phyloP scores from a whole-genome alignment of 1,139 yeast genomes.

The Pichia sp. region DNA sequence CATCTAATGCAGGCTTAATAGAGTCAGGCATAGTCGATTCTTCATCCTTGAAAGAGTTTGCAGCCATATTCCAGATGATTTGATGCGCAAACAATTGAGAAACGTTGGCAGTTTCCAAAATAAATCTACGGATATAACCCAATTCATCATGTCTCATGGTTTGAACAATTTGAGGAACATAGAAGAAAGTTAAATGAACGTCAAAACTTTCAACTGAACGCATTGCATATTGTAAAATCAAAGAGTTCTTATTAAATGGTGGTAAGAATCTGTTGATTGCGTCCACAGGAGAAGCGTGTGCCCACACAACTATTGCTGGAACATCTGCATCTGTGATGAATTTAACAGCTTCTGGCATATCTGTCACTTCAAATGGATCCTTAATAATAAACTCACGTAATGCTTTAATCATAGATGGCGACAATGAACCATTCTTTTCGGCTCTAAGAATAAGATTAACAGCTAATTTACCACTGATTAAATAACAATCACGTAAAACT shows the following conservation, averaged over 20 bases:
- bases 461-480: conserved; percentile 71
- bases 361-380: conserved; percentile 62
- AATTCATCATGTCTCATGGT: conserved; percentile 74
- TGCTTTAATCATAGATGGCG: conserved; percentile 17
- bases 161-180: conserved; percentile 98
- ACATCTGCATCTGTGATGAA: conserved; percentile 47
- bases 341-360: conserved; percentile 64
- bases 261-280: conserved; percentile 85
- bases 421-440: conserved; percentile 24
- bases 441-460: conserved; percentile 66
- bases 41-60: conserved; percentile 90
- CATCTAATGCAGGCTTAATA: conserved; percentile 80
- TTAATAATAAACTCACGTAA: conserved; percentile 24
- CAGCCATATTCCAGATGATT: conserved; percentile 97
- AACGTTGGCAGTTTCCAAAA: conserved; percentile 88
- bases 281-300: conserved; percentile 77
- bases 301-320: conserved; percentile 66
- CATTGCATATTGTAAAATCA: conserved; percentile 82
- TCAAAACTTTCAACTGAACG: conserved; percentile 88
- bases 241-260: conserved; percentile 64
- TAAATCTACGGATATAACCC: conserved; percentile 87
- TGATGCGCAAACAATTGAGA: conserved; percentile 95
- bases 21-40: conserved; percentile 78
- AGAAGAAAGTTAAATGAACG: conserved; percentile 86
- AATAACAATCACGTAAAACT: conserved; percentile 55